phyloP scores from a whole-genome alignment of 75 land plant genomes.

The Ceratopteris richardii region DNA sequence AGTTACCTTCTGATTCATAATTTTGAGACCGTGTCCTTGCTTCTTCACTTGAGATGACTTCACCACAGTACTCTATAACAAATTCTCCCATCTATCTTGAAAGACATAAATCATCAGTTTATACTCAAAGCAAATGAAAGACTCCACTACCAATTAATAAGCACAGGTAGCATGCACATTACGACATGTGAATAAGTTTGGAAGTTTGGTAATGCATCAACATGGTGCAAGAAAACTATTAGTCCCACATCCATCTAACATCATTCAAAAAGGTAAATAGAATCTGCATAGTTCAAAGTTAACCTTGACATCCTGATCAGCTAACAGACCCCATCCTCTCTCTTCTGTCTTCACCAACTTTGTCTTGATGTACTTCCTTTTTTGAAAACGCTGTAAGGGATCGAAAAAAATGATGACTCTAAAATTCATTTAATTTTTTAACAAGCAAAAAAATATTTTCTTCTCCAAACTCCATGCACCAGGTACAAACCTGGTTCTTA shows the following conservation, averaged over 20 bases:
- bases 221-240: too few relatives aligned
- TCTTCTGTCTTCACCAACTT: conserved; percentile 59
- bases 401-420: not conserved
- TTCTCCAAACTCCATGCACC: not conserved
- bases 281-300: too few relatives aligned
- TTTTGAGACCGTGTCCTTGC: conserved; percentile 46
- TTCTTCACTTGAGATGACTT: conserved; percentile 68
- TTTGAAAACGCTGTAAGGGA: conserved; percentile 58
- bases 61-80: conserved; percentile 87
- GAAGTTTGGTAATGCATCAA: too few relatives aligned
- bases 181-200: too few relatives aligned
- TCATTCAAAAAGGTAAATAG: too few relatives aligned
- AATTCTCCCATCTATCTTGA: conserved; percentile 55
- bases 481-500: conserved; percentile 55
- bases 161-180: too few relatives aligned
- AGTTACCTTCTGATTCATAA: conserved; percentile 62
- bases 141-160: too few relatives aligned
- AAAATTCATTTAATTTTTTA: too few relatives aligned
- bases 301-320: conserved; percentile 76
- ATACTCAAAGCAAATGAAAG: not conserved
- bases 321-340: conserved; percentile 85
- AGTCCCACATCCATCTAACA: too few relatives aligned
- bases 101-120: not conserved
- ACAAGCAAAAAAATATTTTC: not conserved
- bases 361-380: conserved; percentile 51